Conservation (phyloP, 2,329 filamentous ascomycete genomes). For the Remersonia thermophila region DNA sequence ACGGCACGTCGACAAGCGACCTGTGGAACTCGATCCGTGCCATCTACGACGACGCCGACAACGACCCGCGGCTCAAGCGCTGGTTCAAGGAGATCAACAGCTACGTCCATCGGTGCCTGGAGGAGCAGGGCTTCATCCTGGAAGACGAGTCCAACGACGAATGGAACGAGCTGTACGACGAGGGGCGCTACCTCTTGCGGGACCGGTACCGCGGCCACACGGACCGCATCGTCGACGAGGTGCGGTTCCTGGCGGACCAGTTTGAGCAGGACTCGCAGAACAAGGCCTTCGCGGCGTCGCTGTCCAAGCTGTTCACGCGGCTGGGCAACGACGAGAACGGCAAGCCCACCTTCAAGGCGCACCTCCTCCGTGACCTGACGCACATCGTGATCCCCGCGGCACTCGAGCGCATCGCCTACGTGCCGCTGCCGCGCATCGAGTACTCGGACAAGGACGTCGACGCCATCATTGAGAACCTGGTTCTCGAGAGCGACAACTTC, state of each 20-base stretch:
- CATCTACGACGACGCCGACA: conserved; percentile 78
- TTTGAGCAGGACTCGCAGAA: conserved; percentile 85
- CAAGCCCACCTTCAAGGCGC: conserved; percentile 81
- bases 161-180: conserved; percentile 76
- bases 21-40: conserved; percentile 73
- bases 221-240: conserved; percentile 74
- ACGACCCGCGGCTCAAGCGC: conserved; percentile 69
- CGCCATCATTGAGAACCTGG: conserved; percentile 83
- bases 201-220: conserved; percentile 80
- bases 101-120: conserved; percentile 71
- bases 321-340: conserved; percentile 80
- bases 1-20: conserved; percentile 79
- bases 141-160: conserved; percentile 66
- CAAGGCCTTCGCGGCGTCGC: conserved; percentile 59
- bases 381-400: conserved; percentile 74
- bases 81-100: conserved; percentile 76
- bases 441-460: conserved; percentile 76
- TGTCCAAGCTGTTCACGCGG: conserved; percentile 75
- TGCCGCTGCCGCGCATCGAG: conserved; percentile 89
- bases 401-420: conserved; percentile 77
- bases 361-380: conserved; percentile 77
- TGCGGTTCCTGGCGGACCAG: conserved; percentile 79
- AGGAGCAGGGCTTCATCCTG: conserved; percentile 85
- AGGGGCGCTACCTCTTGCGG: conserved; percentile 74
- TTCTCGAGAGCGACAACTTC: conserved; percentile 93